phyloP scores from a whole-genome alignment of 768 basidiomycete species.

The Cubamyces lactineus region DNA sequence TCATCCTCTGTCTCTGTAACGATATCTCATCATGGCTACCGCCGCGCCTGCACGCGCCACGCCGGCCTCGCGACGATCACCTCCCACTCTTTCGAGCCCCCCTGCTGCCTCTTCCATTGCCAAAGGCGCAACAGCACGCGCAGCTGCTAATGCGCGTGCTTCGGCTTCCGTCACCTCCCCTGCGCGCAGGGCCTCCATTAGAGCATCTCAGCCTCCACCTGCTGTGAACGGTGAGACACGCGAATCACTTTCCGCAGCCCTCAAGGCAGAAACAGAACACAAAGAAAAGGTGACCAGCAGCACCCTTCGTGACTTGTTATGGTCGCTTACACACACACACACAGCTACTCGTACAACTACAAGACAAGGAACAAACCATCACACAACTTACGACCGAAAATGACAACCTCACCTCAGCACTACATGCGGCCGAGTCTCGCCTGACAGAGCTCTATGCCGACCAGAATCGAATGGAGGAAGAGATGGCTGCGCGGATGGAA shows the following conservation, averaged over 20 bases:
- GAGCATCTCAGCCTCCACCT: conserved; percentile 43
- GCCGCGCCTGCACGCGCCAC: conserved; percentile 49
- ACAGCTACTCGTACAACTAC: conserved; percentile 77
- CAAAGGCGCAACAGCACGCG: conserved; percentile 64
- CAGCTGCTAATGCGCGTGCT: conserved; percentile 61
- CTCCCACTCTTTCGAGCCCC: conserved; percentile 45
- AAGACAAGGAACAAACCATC: conserved; percentile 79
- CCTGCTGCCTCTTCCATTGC: conserved; percentile 48
- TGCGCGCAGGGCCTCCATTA: conserved; percentile 55
- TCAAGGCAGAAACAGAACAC: conserved; percentile 78
- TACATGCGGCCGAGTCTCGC: conserved; percentile 70
- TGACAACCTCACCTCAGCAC: conserved; percentile 60
- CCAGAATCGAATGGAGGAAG: conserved; percentile 79
- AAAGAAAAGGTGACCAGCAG: conserved; percentile 69
- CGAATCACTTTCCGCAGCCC: conserved; percentile 60
- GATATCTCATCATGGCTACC: conserved; percentile 45
- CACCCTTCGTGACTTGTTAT: too few species aligned
- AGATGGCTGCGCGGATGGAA: conserved; percentile 80
- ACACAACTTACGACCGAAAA: conserved; percentile 64
- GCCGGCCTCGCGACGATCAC: conserved; percentile 49
- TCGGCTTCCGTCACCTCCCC: conserved; percentile 54
- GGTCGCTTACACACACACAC: conserved; percentile 14
- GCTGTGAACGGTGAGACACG: conserved; percentile 55
- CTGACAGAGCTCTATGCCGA: conserved; percentile 81
- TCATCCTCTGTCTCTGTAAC: conserved; percentile 16